These are phyloP conservation scores for Talaromyces sp. DNA, from an alignment of 2,329 filamentous ascomycete genomes.

Conservation along the genomic window DNA sequence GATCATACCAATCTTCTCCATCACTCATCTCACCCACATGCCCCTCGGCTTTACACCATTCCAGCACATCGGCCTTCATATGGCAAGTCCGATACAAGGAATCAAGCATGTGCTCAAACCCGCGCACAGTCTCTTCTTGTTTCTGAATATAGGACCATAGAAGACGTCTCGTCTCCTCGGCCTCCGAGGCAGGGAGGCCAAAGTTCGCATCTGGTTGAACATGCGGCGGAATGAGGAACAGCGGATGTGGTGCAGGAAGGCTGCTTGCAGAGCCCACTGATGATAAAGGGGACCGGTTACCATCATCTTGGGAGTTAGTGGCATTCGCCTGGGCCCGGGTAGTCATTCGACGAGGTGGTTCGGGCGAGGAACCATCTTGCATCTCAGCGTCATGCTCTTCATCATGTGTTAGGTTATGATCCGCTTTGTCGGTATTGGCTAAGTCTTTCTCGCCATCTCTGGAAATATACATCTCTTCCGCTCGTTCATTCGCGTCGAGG, in stretches of 20 bases:
- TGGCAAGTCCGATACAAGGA: slow-evolving; percentile 62
- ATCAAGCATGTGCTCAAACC: slow-evolving; percentile 57
- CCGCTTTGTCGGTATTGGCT: slow-evolving; percentile 1
- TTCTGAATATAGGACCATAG: slow-evolving; percentile 67
- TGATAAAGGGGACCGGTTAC: slow-evolving; percentile 28
- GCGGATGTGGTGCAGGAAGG: slow-evolving; percentile 54
- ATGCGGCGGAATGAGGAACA: slow-evolving; percentile 58
- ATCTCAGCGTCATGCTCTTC: slow-evolving; percentile 37
- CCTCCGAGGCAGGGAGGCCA: slow-evolving; percentile 60
- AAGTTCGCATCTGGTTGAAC: slow-evolving; percentile 57
- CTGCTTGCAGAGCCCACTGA: slow-evolving; percentile 35
- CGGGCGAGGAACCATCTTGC: slow-evolving; percentile 40
- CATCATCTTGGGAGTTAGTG: slow-evolving; percentile 30
- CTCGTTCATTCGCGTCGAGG: slow-evolving; percentile 10
- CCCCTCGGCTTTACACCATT: slow-evolving; percentile 64
- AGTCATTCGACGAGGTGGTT: slow-evolving; percentile 50
- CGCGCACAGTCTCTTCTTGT: slow-evolving; percentile 65
- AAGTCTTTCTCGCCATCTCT: slow-evolving; percentile 13
- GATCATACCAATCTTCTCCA: slow-evolving; percentile 69
- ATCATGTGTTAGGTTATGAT: slow-evolving; percentile 20
- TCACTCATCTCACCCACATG: slow-evolving; percentile 69
- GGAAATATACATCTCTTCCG: slow-evolving; percentile 17
- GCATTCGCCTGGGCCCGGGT: slow-evolving; percentile 48
- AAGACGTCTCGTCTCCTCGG: slow-evolving; percentile 63
- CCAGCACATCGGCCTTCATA: slow-evolving; percentile 61